Evolutionary conservation across 2,329 filamentous ascomycete genomes (phyloP).

Genomic region (Pseudogymnoascus sp.): DNA sequence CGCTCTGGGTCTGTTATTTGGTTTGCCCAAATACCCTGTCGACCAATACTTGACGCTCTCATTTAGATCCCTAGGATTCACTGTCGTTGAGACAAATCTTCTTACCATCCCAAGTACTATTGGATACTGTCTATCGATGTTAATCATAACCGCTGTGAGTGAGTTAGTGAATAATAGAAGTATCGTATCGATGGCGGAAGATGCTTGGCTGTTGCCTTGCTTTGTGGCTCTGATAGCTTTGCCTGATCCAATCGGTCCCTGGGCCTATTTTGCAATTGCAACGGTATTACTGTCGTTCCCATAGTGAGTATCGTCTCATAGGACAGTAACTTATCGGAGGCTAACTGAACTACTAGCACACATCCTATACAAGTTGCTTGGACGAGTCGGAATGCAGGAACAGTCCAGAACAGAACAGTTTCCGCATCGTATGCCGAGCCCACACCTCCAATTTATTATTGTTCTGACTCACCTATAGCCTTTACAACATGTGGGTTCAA

Average conservation of each 20-base stretch:
- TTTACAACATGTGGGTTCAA: neutral
- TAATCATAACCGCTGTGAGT: conserved; percentile 34
- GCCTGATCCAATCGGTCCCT: conserved; percentile 15
- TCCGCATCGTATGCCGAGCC: neutral
- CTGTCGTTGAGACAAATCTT: conserved; percentile 37
- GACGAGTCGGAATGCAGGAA: conserved; percentile 50
- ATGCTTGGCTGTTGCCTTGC: conserved; percentile 29
- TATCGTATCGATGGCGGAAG: neutral
- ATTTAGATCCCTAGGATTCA: conserved; percentile 20
- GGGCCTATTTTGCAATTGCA: conserved; percentile 25
- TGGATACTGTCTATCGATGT: conserved; percentile 31
- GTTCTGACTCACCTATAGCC: neutral
- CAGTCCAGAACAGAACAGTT: conserved; percentile 53
- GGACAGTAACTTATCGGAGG: neutral
- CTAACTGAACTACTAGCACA: neutral
- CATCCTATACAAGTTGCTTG: conserved; percentile 33
- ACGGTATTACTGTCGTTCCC: conserved; percentile 21
- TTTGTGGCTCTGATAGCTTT: conserved; percentile 25
- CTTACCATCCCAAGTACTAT: conserved; percentile 37
- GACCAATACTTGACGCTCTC: conserved; percentile 20
- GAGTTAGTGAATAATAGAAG: neutral
- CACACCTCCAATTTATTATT: neutral
- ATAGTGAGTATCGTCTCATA: neutral
- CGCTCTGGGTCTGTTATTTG: conserved; percentile 27
- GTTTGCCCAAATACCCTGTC: conserved; percentile 19